These are phyloP conservation scores for Dictyostelium purpureum DNA, from an alignment of 78 protist genomes.

Conservation along the genomic window DNA sequence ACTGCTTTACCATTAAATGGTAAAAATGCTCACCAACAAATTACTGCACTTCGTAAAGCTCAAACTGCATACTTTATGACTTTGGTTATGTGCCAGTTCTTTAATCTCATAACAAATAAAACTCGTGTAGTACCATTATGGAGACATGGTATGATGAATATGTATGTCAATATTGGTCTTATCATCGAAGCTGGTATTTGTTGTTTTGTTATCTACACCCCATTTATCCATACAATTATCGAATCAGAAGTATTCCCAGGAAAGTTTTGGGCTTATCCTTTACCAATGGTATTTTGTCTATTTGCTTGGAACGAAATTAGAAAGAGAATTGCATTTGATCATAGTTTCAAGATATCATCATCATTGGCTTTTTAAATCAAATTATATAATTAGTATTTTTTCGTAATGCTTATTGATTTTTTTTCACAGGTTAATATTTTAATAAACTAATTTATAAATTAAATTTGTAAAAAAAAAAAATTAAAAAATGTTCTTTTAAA, in stretches of 20 bases:
- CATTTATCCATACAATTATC: slow-evolving; percentile 62
- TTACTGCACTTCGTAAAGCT: slow-evolving; percentile 38
- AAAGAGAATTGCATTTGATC: slow-evolving; percentile 28
- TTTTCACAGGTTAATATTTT: too few relatives aligned
- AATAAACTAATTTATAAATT: too few relatives aligned
- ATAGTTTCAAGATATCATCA: slow-evolving; percentile 1
- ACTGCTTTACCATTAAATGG: too few relatives aligned
- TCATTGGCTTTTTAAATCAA: slow-evolving; percentile 6
- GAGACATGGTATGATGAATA: slow-evolving; percentile 83
- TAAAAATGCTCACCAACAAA: not conserved
- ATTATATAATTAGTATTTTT: too few relatives aligned
- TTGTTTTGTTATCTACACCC: slow-evolving; percentile 70
- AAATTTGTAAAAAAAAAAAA: too few relatives aligned
- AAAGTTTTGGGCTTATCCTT: slow-evolving; percentile 45
- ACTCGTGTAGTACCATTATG: slow-evolving; percentile 90
- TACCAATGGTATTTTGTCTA: slow-evolving; percentile 30
- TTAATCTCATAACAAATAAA: slow-evolving; percentile 92
- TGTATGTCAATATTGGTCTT: slow-evolving; percentile 82
- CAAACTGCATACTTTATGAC: slow-evolving; percentile 92
- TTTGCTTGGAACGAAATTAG: slow-evolving; percentile 55
- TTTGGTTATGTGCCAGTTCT: slow-evolving; percentile 92
- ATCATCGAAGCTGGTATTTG: slow-evolving; percentile 86
- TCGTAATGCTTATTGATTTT: too few relatives aligned
- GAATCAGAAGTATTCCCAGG: not conserved
- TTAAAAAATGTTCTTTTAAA: too few relatives aligned